Base-by-base conservation (phyloP, 2,329 filamentous ascomycete genomes). In the Sphaerulina populicola region DNA sequence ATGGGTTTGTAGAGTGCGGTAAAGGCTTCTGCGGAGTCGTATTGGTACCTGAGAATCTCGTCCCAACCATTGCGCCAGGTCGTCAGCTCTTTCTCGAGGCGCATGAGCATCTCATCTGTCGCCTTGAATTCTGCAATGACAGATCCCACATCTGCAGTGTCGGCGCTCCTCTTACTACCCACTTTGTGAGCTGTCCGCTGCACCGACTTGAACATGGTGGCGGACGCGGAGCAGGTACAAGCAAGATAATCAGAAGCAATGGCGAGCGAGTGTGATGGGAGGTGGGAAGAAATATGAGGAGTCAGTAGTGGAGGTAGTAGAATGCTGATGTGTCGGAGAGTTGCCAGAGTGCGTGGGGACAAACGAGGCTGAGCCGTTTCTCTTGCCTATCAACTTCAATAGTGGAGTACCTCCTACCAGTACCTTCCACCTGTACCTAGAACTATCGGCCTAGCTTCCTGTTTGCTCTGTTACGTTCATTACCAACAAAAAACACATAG, bases 61-160 rank as follows among this genome's bases (percentile, higher is more conserved):
- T 82, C 76, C 88, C 88, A 94, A 9, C 83, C 78, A 62, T 91
- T 85, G 63, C 84, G 81, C 83, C 86, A 93, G 65, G 81, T 75
- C 67, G 82, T 85, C 35, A 83, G 80, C 55, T 84, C 82, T 57
- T 88, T 84, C 60, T 89, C 80, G 60, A 93, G 80, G 27, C 46
- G 46, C 29, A 35, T 14, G 57, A 93, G 75, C 65, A 90, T 78
- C 59, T 79, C 79, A 67, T 93, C 85, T 23, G 83, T 85, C 68
- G 90, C 83, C 60, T 88, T 84, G 65, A 89, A 93, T 63, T 93
- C 87, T 60, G 80, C 83, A 51, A 94, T 72, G 48, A 93, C 74
- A 40, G 83, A 77, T 9, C 83, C 82, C 41, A 91, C 82, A 64
- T 88, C 84, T 58, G 83, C 83, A 65, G 88, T 84, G 68, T 93